Evolutionary conservation across 2,329 filamentous ascomycete genomes (phyloP), one percentile per base, ranked within the genome.

Genomic region (Ophiocordyceps camponoti-floridani): DNA sequence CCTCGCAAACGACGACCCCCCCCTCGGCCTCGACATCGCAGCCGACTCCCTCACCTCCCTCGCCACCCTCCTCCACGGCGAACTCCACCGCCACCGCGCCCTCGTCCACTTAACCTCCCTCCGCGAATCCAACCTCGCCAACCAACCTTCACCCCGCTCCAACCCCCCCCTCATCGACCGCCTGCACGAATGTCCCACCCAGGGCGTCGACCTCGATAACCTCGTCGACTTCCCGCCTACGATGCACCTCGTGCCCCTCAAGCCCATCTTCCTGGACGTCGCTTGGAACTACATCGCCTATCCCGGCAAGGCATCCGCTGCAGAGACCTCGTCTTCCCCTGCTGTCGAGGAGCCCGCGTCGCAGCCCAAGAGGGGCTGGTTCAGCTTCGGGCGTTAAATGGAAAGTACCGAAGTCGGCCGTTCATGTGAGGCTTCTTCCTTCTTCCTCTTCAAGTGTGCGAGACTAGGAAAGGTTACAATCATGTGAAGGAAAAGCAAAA

Each of bases 241-340:
- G 57, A 66, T 95, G 51, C 77, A 84, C 49, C 73, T 82, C 1
- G 77, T 96, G 37, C 87, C 91, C 0, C 82, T 94, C 44, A 98
- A 98, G 67, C 91, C 91, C 27, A 71, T 96, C 31, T 96, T 96
- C 69, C 76, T 96, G 47, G 91, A 98, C 57, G 82, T 94, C 8
- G 91, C 91, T 10, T 98, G 86, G 84, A 96, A 96, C 59, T 96
- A 95, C 59, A 88, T 98, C 49, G 78, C 86, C 43, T 98, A 98
- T 57, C 87, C 88, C 0, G 79, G 78, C 31, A 77, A 77, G 52
- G 52, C 61, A 30, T 49, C 53, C 4, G 51, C 58, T n/a, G 40
- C 40, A 12, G 51, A 51, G 9, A n/a, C n/a, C n/a, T 50, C 56
- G 40, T 46, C 54, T 40, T 60, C 57, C 47, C 54, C 65, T 46